A percentile compares a stretch with the other conserved stretches of the same genome.
Conservation (phyloP, 139 green algal species). For the Dunaliella primolecta region DNA sequence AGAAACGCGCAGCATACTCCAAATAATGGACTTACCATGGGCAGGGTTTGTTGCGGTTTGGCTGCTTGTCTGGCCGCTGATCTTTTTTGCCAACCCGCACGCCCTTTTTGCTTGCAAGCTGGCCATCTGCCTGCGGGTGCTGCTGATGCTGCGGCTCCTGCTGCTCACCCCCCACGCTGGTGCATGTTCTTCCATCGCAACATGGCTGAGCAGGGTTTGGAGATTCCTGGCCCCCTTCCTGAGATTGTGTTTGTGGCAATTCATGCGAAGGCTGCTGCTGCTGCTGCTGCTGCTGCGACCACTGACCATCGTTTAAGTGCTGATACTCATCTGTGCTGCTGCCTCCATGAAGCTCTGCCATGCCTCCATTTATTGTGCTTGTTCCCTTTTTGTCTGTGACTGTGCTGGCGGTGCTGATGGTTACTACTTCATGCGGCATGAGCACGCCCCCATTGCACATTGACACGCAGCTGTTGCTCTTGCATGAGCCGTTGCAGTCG, state of each 20-base stretch:
- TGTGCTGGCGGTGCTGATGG: not conserved
- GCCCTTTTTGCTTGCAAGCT: not conserved
- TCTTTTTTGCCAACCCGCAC: not conserved
- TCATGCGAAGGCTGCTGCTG: conserved; percentile 1
- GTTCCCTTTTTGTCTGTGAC: too few relatives aligned
- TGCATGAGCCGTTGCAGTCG: too few relatives aligned
- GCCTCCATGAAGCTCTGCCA: not conserved
- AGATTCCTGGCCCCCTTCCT: not conserved
- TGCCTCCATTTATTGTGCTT: not conserved
- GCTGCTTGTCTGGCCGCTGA: conserved; percentile 16
- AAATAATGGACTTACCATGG: conserved; percentile 15
- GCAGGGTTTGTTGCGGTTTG: conserved; percentile 37
- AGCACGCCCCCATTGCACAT: too few relatives aligned
- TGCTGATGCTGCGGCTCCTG: conserved; percentile 16
- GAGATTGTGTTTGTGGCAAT: too few relatives aligned
- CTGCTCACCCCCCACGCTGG: not conserved
- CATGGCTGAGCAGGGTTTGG: not conserved
- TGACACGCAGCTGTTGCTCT: too few relatives aligned
- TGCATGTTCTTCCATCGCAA: not conserved
- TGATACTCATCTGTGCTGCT: not conserved
- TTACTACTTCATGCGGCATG: conserved; percentile 11
- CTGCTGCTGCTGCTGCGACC: conserved; percentile 15
- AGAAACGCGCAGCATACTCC: not conserved
- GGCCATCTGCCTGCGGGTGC: not conserved
- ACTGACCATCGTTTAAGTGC: not conserved